Evolutionary conservation across 768 basidiomycete genomes (phyloP), one percentile per base, ranked within the genome.

Genomic region (Podaxis sp.): DNA sequence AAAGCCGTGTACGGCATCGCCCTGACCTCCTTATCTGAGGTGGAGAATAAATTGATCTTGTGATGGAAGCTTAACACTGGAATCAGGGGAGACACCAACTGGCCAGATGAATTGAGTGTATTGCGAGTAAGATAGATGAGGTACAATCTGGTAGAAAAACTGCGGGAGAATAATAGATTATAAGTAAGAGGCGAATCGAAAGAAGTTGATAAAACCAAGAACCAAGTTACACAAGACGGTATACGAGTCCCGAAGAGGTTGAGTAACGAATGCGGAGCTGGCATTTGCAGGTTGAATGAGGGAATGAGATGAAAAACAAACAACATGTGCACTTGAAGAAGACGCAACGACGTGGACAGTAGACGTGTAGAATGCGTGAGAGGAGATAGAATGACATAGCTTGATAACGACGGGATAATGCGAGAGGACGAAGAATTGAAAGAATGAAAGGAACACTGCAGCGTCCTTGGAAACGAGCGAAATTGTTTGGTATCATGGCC

Each of bases 261-360:
- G 24, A 22, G 36, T 24, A 11, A 40, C 30, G 40, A 54, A 58
- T 53, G 63, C 52, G 49, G 63, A 19, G 48, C 53, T 42, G 49
- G 54, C 59, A 48, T 59, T 24, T 46, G 48, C 46, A 44, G 54
- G 52, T 22, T 46, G 56, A 46, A 46, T 44, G 56, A 44, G 19
- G 55, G 8, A 19, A 28, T 44, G 42, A 28, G 56, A 30, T 57
- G 44, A 44, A 17, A 44, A 42, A 46, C 30, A 63, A 30, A 56
- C 55, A 71, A 51, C 70, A 64, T n/a, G 59, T 60, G 51, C 36
- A 65, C 51, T 52, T 36, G 55, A 36, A 56, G 52, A 44, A 40
- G 52, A 54, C 48, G 56, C 48, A 51, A 44, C 12, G 33, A 46
- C 38, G 52, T 36, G 56, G 56, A 57, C 40, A 58, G 55, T 42